Base-by-base conservation (phyloP, 1,284 basidiomycete genomes). In the Violaceomyces palustris region DNA sequence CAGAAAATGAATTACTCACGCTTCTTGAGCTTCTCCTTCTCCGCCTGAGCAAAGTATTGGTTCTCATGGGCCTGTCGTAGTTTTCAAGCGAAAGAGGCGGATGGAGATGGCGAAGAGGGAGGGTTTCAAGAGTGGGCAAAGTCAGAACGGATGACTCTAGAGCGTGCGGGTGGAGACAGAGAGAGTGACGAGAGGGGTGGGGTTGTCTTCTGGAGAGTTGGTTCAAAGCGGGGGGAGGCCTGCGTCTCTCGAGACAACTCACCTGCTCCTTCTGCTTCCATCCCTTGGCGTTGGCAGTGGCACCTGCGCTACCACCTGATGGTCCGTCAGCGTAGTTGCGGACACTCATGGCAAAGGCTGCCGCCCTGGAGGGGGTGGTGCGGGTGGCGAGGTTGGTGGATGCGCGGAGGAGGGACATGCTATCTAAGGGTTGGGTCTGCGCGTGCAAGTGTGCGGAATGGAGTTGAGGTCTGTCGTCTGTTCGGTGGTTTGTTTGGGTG, bases 21-120 rank as follows among this genome's bases (percentile, higher is more conserved):
- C 45, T 65, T 61, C 24, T 39, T 41, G 39, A 69, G 67, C 53
- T 67, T 67, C 46, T 64, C 61, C 47, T 64, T 55, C 42, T 69
- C 67, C 18, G 52, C 50, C 46, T 66, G 46, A 36, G 54, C 49
- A 17, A 66, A 54, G 55, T 66, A 66, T 52, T 58, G 50, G 52
- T 56, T 53, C 50, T 66, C 64, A 28, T 56, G 44, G 14, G 64
- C 61, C 60, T 62, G 39, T n/a, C n/a, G n/a, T n/a, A n/a, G n/a
- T n/a, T n/a, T n/a, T n/a, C n/a, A n/a, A n/a, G n/a, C n/a, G n/a
- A n/a, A n/a, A n/a, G n/a, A n/a, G n/a, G n/a, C n/a, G n/a, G n/a
- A n/a, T n/a, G n/a, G n/a, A n/a, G n/a, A n/a, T n/a, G n/a, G n/a
- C n/a, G n/a, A n/a, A n/a, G n/a, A n/a, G n/a, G n/a, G n/a, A n/a